phyloP scores from a whole-genome alignment of 2,329 filamentous ascomycete genomes.

The Pseudogymnoascus sp. region DNA sequence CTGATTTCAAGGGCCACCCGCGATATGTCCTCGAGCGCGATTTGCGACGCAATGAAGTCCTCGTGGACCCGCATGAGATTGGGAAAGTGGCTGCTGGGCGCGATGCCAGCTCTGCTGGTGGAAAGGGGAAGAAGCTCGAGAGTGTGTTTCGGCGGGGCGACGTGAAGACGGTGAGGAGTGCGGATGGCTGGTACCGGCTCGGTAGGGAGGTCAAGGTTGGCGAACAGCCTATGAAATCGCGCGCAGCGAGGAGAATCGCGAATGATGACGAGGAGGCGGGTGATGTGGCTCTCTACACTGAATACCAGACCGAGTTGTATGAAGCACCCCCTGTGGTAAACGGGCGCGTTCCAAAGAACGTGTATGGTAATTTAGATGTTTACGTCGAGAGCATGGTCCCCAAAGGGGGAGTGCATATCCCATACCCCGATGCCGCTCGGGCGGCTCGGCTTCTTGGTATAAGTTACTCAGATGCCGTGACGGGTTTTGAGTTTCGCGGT shows the following conservation, averaged over 20 bases:
- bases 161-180: slow-evolving; percentile 68
- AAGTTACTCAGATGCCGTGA: slow-evolving; percentile 84
- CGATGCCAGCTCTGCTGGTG: slow-evolving; percentile 35
- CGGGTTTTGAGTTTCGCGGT: slow-evolving; percentile 81
- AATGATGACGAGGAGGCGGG: slow-evolving; percentile 36
- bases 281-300: slow-evolving; percentile 51
- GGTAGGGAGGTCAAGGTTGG: slow-evolving; percentile 71
- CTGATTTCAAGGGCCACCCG: slow-evolving; percentile 82
- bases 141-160: slow-evolving; percentile 75
- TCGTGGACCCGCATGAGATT: slow-evolving; percentile 56
- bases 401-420: slow-evolving; percentile 67
- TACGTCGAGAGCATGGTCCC: slow-evolving; percentile 92
- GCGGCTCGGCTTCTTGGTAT: slow-evolving; percentile 71
- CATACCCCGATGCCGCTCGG: slow-evolving; percentile 50
- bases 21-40: slow-evolving; percentile 80
- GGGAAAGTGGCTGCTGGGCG: slow-evolving; percentile 70
- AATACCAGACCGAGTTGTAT: slow-evolving; percentile 65
- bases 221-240: slow-evolving; percentile 75
- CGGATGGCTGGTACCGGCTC: slow-evolving; percentile 84
- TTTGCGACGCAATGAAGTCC: slow-evolving; percentile 72
- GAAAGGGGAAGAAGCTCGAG: slow-evolving; percentile 47
- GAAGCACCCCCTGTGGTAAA: slow-evolving; percentile 65
- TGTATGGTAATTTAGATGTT: slow-evolving; percentile 88
- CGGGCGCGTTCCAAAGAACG: slow-evolving; percentile 78
- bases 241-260: slow-evolving; percentile 40